These are phyloP conservation scores for Colletotrichum zoysiae DNA, from an alignment of 2,329 filamentous ascomycete species.

Conservation along the genomic window DNA sequence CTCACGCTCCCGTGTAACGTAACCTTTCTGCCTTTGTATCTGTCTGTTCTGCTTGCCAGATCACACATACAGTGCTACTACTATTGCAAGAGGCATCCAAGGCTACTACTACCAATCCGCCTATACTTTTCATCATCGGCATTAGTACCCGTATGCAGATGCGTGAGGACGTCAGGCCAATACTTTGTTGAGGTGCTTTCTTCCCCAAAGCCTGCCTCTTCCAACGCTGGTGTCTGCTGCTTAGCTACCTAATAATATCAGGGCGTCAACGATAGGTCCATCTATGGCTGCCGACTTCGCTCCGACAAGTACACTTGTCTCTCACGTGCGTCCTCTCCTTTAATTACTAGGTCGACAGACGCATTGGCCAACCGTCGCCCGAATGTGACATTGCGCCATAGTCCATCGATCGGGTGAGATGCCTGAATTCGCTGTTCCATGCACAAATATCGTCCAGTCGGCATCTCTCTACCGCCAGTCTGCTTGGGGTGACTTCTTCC, in stretches of 20 bases:
- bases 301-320: background rate
- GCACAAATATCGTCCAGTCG: background rate
- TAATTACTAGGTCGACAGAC: background rate
- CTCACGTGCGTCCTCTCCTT: conserved; percentile 12
- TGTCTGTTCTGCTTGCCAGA: background rate
- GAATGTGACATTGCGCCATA: background rate
- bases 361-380: background rate
- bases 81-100: background rate
- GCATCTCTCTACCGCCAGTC: background rate
- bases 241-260: background rate
- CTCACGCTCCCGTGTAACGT: background rate
- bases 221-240: background rate
- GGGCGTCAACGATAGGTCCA: background rate
- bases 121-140: background rate
- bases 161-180: background rate
- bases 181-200: background rate
- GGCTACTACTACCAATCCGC: conserved; percentile 14
- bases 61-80: background rate
- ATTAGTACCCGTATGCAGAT: background rate
- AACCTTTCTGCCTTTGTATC: background rate
- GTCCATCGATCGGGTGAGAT: background rate
- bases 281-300: background rate
- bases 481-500: background rate
- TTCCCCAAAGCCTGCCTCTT: background rate
- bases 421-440: background rate